A percentile compares a stretch with the other conserved stretches of the same genome.
These are phyloP conservation scores for Magnaporthiopsis rhizophila DNA, from an alignment of 2,329 filamentous ascomycete genomes.

Conservation along the genomic window DNA sequence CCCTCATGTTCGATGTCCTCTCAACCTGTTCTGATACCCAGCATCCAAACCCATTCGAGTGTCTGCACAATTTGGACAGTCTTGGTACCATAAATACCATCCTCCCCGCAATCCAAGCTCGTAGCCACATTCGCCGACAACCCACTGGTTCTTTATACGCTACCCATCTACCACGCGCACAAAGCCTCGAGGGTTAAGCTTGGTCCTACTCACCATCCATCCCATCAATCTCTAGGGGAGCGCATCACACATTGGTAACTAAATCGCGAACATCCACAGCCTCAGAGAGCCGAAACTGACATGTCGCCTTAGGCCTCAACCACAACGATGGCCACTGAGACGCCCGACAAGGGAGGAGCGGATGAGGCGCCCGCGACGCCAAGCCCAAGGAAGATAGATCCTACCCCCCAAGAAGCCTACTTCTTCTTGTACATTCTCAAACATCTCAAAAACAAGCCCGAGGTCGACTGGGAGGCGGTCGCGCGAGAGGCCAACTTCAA, in stretches of 20 bases:
- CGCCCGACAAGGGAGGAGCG: constrained; percentile 2
- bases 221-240: neutral
- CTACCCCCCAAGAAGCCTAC: constrained; percentile 31
- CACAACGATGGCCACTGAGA: constrained; percentile 7
- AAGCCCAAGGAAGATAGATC: constrained; percentile 17
- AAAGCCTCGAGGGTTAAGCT: neutral
- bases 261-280: neutral
- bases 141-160: neutral
- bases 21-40: too few species aligned
- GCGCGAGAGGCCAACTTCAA: constrained; percentile 35
- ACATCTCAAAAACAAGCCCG: constrained; percentile 32
- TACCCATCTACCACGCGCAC: neutral
- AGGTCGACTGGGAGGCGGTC: constrained; percentile 40
- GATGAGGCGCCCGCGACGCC: neutral
- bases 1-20: too few species aligned
- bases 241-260: neutral
- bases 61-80: too few species aligned
- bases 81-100: too few species aligned
- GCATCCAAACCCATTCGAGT: too few species aligned
- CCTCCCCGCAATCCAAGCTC: too few species aligned
- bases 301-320: neutral
- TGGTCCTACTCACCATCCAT: neutral
- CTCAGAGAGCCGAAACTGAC: neutral
- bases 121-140: too few species aligned
- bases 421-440: constrained; percentile 38